Evolutionary conservation across 306 rosid species (phyloP), one percentile per base, ranked within the genome.

Genomic region (Inga oerstediana): DNA sequence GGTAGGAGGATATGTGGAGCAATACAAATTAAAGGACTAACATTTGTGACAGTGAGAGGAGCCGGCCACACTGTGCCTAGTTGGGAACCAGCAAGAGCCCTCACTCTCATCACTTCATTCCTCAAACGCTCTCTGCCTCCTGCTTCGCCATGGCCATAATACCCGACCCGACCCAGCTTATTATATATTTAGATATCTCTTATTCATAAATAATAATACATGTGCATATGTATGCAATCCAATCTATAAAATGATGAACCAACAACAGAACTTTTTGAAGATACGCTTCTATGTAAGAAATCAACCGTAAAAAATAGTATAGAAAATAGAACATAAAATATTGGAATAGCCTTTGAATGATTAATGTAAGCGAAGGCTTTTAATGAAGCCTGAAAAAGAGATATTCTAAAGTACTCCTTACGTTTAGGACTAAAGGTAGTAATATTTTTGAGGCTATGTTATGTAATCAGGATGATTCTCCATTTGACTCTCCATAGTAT

Each of bases 61-160:
- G 92, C 95, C 4, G 95, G 93, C 45, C 93, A 89, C 73, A 7
- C 37, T 30, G 89, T 85, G 87, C 93, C 93, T 32, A 89, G 91
- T 68, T 89, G 88, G 85, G 89, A 88, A 84, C 95, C 95, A 4
- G 75, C 77, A 67, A 61, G 91, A 41, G 90, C 93, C 30, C 83
- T 88, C 12, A 85, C 84, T 66, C 20, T 89, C 76, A 80, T 91
- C 83, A 67, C 82, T 11, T 88, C 90, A 72, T 88, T 91, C 86
- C 87, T 91, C 34, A n/a, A 76, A 35, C 85, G 85, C 46, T 75
- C 7, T 10, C 80, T 78, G 13, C 91, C 91, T 44, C 88, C 91
- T 58, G 30, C 86, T 62, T 68, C 87, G 27, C 83, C 88, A 58
- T 74, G 11, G 13, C 64, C 54, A 11, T 49, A 49, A 49, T 14